Conservation (phyloP, 2,329 filamentous ascomycete species). For the Metarhizium sp. region DNA sequence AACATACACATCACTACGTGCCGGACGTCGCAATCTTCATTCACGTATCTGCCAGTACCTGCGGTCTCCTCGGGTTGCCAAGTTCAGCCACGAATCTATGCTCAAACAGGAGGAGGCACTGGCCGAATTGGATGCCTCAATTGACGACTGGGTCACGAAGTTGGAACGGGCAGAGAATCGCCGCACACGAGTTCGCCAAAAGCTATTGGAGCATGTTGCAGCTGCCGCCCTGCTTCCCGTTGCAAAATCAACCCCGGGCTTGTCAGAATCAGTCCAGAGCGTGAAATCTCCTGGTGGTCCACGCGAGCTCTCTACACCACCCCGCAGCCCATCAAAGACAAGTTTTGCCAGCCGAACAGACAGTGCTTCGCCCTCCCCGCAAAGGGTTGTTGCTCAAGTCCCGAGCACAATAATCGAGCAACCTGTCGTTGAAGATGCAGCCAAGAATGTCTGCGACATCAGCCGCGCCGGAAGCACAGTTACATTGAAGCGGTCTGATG, state of each 20-base stretch:
- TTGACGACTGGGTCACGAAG: slow-evolving; percentile 73
- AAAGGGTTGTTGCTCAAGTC: slow-evolving; percentile 42
- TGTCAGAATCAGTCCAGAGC: slow-evolving; percentile 32
- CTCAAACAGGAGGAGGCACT: slow-evolving; percentile 74
- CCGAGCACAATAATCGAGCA: slow-evolving; percentile 48
- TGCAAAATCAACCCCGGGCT: slow-evolving; percentile 9
- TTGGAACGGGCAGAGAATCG: slow-evolving; percentile 74
- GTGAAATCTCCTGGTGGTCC: slow-evolving; percentile 25
- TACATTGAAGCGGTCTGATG: slow-evolving; percentile 28
- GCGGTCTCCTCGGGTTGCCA: slow-evolving; percentile 58
- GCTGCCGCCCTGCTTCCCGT: slow-evolving; percentile 49
- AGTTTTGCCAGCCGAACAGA: slow-evolving; percentile 19
- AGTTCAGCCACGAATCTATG: slow-evolving; percentile 65
- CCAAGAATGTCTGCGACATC: slow-evolving; percentile 13
- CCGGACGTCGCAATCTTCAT: slow-evolving; percentile 69
- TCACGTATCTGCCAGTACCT: slow-evolving; percentile 69
- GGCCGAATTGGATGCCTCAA: slow-evolving; percentile 64
- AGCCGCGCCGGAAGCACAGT: slow-evolving; percentile 15
- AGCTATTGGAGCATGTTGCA: slow-evolving; percentile 72
- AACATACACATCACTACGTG: slow-evolving; percentile 64
- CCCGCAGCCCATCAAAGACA: slow-evolving; percentile 8
- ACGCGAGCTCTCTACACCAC: slow-evolving; percentile 42
- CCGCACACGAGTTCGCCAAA: slow-evolving; percentile 65
- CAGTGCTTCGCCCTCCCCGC: slow-evolving; percentile 37
- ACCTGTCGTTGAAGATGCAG: slow-evolving; percentile 34